A percentile compares a stretch with the other conserved stretches of the same genome.
These are phyloP conservation scores for Aspergillus avenaceus DNA, from an alignment of 495 filamentous ascomycete species.

Conservation along the genomic window DNA sequence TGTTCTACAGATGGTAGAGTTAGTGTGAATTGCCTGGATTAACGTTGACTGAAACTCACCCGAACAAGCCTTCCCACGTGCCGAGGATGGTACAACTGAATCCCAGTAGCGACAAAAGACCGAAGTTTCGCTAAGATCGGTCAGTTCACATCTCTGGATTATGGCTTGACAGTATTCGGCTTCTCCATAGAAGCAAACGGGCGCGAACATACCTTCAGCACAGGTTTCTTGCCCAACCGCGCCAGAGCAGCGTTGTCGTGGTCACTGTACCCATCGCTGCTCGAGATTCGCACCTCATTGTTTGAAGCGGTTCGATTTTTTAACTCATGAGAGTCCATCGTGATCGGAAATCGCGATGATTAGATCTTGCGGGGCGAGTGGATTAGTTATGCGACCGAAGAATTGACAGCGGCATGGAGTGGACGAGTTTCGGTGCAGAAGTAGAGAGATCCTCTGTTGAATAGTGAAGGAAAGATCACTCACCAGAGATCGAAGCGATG, in stretches of 20 bases:
- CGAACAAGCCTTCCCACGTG: conserved; percentile 46
- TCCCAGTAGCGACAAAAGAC: conserved; percentile 44
- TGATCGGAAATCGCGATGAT: neutral
- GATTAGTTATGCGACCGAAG: neutral
- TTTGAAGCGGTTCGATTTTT: neutral
- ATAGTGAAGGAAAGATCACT: too few relatives aligned
- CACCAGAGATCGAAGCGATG: too few relatives aligned
- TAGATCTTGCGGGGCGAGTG: neutral
- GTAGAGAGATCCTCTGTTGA: too few relatives aligned
- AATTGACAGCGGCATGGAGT: neutral
- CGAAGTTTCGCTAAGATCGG: conserved; percentile 37
- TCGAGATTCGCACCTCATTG: neutral
- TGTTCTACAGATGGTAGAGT: conserved; percentile 13
- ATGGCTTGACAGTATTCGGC: too few relatives aligned
- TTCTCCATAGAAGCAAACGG: neutral
- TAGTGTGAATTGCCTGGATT: neutral
- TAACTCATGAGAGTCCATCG: neutral
- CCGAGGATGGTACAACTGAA: conserved; percentile 46
- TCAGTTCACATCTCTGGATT: too few relatives aligned
- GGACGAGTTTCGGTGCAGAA: neutral
- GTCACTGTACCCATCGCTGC: neutral
- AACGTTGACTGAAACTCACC: conserved; percentile 14
- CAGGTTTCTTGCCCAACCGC: conserved; percentile 47
- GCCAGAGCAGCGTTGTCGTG: neutral
- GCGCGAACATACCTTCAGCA: conserved; percentile 27